Conservation (phyloP, 257 asterid genomes). For the Nicotiana tomentosiformis region DNA sequence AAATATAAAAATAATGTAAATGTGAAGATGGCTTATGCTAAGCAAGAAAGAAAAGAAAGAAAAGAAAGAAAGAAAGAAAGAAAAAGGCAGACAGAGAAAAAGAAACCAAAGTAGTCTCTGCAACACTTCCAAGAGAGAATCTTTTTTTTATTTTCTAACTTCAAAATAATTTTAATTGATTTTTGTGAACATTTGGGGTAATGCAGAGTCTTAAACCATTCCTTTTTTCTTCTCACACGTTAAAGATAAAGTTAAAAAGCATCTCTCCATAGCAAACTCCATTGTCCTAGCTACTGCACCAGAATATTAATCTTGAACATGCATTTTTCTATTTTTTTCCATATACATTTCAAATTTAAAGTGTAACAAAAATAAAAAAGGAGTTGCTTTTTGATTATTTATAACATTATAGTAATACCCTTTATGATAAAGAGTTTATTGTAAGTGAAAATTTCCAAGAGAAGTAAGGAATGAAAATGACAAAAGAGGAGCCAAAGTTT, state of each 20-base stretch:
- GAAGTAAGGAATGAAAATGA: constrained; percentile 7
- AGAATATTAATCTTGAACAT: not conserved
- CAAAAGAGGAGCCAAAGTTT: constrained; percentile 6
- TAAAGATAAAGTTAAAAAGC: constrained; percentile 62
- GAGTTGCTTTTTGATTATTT: not conserved
- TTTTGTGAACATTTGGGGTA: not conserved
- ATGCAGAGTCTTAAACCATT: constrained; percentile 10
- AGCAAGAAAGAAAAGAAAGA: constrained; percentile 19
- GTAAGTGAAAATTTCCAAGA: not conserved
- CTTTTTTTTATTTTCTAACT: constrained; percentile 20
- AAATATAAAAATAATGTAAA: constrained; percentile 17
- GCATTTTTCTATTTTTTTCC: not conserved
- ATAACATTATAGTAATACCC: not conserved
- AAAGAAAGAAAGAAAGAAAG: constrained; percentile 13
- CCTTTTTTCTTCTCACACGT: constrained; percentile 26
- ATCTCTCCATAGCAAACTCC: constrained; percentile 27
- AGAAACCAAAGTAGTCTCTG: constrained; percentile 34
- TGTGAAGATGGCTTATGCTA: constrained; percentile 33
- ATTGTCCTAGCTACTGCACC: not conserved
- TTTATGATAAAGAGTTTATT: not conserved
- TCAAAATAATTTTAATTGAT: constrained; percentile 17
- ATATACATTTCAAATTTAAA: not conserved
- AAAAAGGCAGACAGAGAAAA: constrained; percentile 17
- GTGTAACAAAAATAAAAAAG: not conserved
- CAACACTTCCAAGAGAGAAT: constrained; percentile 43